Evolutionary conservation across 2,329 filamentous ascomycete genomes (phyloP).

Genomic region (Colletotrichum higginsianum): DNA sequence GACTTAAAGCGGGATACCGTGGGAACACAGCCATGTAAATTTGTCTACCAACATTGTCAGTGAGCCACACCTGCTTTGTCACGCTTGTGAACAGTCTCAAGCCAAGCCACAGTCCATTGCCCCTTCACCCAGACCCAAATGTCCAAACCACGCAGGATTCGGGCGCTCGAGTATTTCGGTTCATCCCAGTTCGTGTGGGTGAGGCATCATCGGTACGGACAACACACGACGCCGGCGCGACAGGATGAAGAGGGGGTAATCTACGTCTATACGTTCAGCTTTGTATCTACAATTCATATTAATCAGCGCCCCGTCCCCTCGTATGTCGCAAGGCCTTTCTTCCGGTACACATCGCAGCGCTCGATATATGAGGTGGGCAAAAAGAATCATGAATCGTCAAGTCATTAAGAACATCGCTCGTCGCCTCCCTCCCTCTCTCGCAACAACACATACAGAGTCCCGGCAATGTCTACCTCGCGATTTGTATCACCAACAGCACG

Average conservation of each 20-base stretch:
- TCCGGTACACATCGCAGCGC: neutral
- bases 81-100: neutral
- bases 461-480: neutral
- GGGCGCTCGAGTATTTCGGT: neutral
- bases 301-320: no score
- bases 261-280: neutral
- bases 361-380: no score
- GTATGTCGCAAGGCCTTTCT: no score
- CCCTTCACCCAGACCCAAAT: neutral
- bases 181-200: neutral
- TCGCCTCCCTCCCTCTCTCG: neutral
- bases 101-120: neutral
- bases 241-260: no score
- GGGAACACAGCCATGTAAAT: neutral
- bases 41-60: neutral
- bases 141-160: neutral
- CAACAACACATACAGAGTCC: no score
- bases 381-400: neutral
- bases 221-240: neutral
- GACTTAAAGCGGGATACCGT: no score
- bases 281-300: neutral
- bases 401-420: neutral
- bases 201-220: neutral
- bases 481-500: slow-evolving; percentile 68
- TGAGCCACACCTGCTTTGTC: no score